A percentile compares a stretch with the other conserved stretches of the same genome.
Conservation (phyloP, 2,329 filamentous ascomycete genomes). For the Phaeosphaeria sp. region DNA sequence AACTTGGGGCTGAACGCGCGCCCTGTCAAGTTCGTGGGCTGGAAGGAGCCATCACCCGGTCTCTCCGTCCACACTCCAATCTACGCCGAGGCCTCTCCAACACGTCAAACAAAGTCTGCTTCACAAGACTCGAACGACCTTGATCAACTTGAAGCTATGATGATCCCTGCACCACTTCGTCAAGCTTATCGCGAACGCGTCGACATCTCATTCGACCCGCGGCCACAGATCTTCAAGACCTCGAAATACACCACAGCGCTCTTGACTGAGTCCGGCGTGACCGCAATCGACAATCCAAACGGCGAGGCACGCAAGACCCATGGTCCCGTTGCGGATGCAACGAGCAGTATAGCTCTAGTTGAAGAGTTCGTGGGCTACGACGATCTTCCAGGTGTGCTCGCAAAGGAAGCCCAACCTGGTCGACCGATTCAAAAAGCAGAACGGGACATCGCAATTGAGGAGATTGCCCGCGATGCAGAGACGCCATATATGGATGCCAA, state of each 20-base stretch:
- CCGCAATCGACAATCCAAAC: not conserved
- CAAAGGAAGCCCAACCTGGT: no score
- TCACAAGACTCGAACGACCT: not conserved
- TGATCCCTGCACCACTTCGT: not conserved
- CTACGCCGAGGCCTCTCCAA: not conserved
- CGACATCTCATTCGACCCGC: not conserved
- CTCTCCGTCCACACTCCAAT: not conserved
- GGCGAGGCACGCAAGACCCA: not conserved
- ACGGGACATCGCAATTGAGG: not conserved
- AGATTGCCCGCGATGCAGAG: not conserved
- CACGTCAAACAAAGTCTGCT: not conserved
- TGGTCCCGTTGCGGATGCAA: not conserved
- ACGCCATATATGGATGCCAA: not conserved
- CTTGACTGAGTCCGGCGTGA: not conserved
- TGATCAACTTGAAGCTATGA: not conserved
- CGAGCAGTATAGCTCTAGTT: not conserved
- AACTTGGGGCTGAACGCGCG: not conserved
- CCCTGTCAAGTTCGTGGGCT: not conserved
- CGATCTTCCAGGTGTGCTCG: not conserved
- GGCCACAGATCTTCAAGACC: not conserved
- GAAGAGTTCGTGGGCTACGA: slow-evolving; percentile 1
- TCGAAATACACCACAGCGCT: not conserved
- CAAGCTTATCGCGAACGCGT: not conserved
- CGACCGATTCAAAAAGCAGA: not conserved
- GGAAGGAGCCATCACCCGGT: not conserved